Evolutionary conservation across 768 basidiomycete species (phyloP), one percentile per base, ranked within the genome.

Genomic region (Sporobolomyces phaffii): DNA sequence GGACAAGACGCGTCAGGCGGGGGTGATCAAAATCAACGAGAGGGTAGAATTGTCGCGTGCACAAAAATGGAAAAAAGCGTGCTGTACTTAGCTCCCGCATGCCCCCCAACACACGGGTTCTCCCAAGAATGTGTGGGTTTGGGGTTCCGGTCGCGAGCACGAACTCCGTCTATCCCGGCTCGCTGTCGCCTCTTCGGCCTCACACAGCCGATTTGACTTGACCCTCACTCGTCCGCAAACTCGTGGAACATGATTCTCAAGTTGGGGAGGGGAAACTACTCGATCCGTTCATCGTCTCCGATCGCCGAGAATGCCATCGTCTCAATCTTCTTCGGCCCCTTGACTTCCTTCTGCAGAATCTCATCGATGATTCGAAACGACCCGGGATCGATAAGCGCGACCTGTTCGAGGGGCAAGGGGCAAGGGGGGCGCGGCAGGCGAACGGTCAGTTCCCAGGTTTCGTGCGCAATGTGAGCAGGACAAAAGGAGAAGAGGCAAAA

Each of bases 281-380:
- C 70, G 53, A 71, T 68, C 29, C 62, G n/a, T 24, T 57, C 58
- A 11, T 68, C 70, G 34, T 60, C 70, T n/a, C 44, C 64, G 7
- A 62, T 28, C 0, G 60, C 71, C 3, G 36, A 43, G 49, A 68
- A 72, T n/a, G 63, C 52, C 63, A 72, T 62, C 24, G 71, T 72
- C 57, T 72, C 66, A 28, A 72, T 60, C 62, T 65, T 72, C 22
- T 59, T 63, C 41, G 43, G 83, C 22, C 90, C 90, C 77, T 94
- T 93, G 75, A 87, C 87, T 76, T 97, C 89, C 76, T 88, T 89
- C 77, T 92, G 89, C 65, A 98, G 78, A 45, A 98, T 78, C 66
- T 98, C 94, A 73, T 87, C 89, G 71, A 99, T 83, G 24, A 87
- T 82, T 40, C 89, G 85, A 83, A 96, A 94, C 73, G 89, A 87